These are phyloP conservation scores for Jaltomata sinuosa DNA, from an alignment of 257 asterid species.

Conservation along the genomic window DNA sequence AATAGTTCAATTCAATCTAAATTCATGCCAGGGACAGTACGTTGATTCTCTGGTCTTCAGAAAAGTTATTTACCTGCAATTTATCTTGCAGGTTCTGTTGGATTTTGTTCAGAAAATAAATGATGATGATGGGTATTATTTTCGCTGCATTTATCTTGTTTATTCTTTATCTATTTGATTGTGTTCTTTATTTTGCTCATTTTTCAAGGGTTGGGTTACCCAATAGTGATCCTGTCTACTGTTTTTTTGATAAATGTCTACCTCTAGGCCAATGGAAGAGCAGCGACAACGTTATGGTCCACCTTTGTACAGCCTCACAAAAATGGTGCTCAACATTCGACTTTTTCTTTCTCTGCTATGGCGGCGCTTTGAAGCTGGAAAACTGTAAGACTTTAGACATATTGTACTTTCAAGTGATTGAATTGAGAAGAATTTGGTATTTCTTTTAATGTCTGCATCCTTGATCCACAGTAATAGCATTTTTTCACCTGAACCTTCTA, in stretches of 20 bases:
- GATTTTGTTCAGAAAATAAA: conserved; percentile 87
- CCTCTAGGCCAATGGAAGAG: conserved; percentile 97
- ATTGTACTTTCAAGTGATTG: conserved; percentile 6
- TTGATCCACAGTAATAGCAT: background rate
- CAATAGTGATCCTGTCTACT: conserved; percentile 11
- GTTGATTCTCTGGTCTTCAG: background rate
- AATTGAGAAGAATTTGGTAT: background rate
- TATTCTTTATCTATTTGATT: background rate
- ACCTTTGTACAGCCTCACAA: conserved; percentile 83
- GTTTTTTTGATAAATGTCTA: conserved; percentile 29
- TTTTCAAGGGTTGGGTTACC: conserved; percentile 4
- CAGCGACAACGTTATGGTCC: conserved; percentile 97
- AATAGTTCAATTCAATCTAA: background rate
- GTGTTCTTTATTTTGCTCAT: conserved; percentile 9
- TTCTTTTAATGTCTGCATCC: background rate
- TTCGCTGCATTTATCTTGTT: conserved; percentile 8
- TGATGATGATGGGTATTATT: conserved; percentile 90
- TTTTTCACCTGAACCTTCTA: background rate
- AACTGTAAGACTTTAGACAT: conserved; percentile 46
- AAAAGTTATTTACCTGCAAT: background rate
- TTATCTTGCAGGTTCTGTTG: conserved; percentile 74
- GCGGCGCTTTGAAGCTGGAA: conserved; percentile 47
- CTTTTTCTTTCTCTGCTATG: conserved; percentile 53
- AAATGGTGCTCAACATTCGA: conserved; percentile 63
- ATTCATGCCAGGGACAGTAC: background rate